Conservation (phyloP, 352 stramenopile species). For the Phytopythium litorale region DNA sequence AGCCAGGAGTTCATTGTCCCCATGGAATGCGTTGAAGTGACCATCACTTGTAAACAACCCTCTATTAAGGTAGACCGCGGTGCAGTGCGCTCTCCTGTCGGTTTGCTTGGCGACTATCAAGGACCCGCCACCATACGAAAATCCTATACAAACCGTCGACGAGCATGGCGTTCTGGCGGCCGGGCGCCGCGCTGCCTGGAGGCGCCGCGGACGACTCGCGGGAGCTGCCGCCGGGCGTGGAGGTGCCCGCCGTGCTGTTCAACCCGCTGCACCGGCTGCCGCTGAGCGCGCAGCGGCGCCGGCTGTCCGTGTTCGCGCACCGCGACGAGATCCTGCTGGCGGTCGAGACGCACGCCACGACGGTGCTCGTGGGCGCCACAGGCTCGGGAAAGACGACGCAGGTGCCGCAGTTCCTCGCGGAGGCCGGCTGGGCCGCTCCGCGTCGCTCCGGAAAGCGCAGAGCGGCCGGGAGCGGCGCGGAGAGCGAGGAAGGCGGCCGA, state of each 20-base stretch:
- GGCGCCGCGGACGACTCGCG: conserved; percentile 27
- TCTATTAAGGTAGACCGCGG: no score
- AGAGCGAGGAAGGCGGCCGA: conserved; percentile 12
- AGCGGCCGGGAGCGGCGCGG: background rate
- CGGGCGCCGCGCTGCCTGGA: conserved; percentile 35
- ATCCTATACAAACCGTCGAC: background rate
- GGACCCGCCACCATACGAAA: background rate
- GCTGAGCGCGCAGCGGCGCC: conserved; percentile 48
- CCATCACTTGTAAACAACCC: no score
- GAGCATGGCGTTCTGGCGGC: conserved; percentile 66
- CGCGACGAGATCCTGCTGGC: conserved; percentile 88
- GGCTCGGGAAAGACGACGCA: conserved; percentile 93
- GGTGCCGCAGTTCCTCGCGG: conserved; percentile 89
- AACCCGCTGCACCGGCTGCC: conserved; percentile 65
- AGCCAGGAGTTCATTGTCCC: no score
- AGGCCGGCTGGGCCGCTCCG: conserved; percentile 81
- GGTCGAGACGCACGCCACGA: conserved; percentile 83
- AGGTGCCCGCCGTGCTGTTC: conserved; percentile 43
- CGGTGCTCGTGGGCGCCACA: conserved; percentile 92
- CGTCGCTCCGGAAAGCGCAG: conserved; percentile 4
- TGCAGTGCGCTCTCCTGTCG: no score
- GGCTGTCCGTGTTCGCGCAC: conserved; percentile 87
- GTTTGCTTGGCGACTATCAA: no score
- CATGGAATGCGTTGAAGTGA: no score
- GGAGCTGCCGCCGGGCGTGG: conserved; percentile 26